These are phyloP conservation scores for Trypethelium eluteriae DNA, from an alignment of 495 filamentous ascomycete genomes.

Conservation along the genomic window DNA sequence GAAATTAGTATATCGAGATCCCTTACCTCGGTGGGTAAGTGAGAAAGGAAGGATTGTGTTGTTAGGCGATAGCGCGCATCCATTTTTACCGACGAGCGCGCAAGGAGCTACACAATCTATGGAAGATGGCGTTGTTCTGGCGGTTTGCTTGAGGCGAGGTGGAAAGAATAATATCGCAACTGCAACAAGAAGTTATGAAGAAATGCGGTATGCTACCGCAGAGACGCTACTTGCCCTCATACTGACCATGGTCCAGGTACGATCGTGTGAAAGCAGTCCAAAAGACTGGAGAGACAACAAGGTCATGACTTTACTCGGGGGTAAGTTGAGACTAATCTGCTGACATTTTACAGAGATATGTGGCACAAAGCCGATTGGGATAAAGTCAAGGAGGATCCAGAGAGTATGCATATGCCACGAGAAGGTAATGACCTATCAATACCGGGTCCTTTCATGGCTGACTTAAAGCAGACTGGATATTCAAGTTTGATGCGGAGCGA, in stretches of 20 bases:
- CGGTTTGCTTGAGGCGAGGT: conserved; percentile 51
- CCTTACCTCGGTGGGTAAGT: conserved; percentile 57
- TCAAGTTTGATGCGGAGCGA: conserved; percentile 19
- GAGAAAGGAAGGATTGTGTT: conserved; percentile 51
- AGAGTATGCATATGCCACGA: conserved; percentile 19
- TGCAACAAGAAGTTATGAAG: conserved; percentile 44
- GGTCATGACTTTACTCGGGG: conserved; percentile 8
- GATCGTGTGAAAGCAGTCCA: conserved; percentile 27
- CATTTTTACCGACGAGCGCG: conserved; percentile 64
- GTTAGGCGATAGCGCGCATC: conserved; percentile 65
- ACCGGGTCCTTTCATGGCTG: background rate
- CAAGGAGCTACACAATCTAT: conserved; percentile 66
- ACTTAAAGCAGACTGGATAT: conserved; percentile 19
- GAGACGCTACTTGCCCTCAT: conserved; percentile 5
- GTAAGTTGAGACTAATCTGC: background rate
- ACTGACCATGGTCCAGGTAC: conserved; percentile 32
- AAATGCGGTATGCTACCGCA: conserved; percentile 32
- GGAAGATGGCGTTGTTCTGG: conserved; percentile 62
- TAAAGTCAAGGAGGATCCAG: conserved; percentile 20
- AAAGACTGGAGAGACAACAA: conserved; percentile 24
- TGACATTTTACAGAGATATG: conserved; percentile 14
- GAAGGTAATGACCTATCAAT: conserved; percentile 2
- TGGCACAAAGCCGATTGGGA: conserved; percentile 27
- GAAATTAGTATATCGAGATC: conserved; percentile 66
- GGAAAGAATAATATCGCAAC: conserved; percentile 45